These are phyloP conservation scores for Xylaria sp. DNA, from an alignment of 2,329 filamentous ascomycete genomes.

Conservation along the genomic window DNA sequence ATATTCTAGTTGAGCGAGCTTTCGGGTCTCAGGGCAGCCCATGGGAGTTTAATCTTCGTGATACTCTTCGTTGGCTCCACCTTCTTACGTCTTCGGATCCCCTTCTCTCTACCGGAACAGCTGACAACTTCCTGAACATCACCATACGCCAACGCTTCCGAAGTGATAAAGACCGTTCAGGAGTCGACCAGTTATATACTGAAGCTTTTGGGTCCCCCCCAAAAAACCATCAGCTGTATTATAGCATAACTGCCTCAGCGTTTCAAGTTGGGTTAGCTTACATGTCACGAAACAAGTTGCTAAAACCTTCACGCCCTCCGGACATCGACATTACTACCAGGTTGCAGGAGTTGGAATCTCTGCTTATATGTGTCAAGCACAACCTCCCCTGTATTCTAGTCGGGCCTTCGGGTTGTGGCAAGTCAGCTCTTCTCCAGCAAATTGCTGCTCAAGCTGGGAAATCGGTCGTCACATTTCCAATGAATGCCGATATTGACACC, in stretches of 20 bases:
- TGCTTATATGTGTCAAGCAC: slow-evolving; percentile 87
- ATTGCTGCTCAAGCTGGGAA: slow-evolving; percentile 83
- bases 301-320: slow-evolving; percentile 63
- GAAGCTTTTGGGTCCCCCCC: slow-evolving; percentile 67
- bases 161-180: slow-evolving; percentile 70
- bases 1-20: slow-evolving; percentile 68
- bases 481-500: slow-evolving; percentile 95
- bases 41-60: slow-evolving; percentile 96
- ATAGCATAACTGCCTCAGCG: slow-evolving; percentile 72
- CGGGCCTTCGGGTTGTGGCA: slow-evolving; percentile 85
- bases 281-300: slow-evolving; percentile 67
- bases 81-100: slow-evolving; percentile 70
- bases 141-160: slow-evolving; percentile 91
- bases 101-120: slow-evolving; percentile 67
- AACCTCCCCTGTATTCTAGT: slow-evolving; percentile 90
- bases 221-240: slow-evolving; percentile 72
- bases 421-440: slow-evolving; percentile 81
- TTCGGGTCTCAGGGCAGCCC: slow-evolving; percentile 77
- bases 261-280: slow-evolving; percentile 84
- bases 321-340: slow-evolving; percentile 63
- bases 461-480: slow-evolving; percentile 80
- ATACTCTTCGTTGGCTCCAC: slow-evolving; percentile 87
- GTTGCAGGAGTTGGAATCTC: slow-evolving; percentile 80
- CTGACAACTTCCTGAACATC: slow-evolving; percentile 80
- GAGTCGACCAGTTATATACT: slow-evolving; percentile 73